Conservation (phyloP, 2,329 filamentous ascomycete genomes). For the Podosphaera xanthii region DNA sequence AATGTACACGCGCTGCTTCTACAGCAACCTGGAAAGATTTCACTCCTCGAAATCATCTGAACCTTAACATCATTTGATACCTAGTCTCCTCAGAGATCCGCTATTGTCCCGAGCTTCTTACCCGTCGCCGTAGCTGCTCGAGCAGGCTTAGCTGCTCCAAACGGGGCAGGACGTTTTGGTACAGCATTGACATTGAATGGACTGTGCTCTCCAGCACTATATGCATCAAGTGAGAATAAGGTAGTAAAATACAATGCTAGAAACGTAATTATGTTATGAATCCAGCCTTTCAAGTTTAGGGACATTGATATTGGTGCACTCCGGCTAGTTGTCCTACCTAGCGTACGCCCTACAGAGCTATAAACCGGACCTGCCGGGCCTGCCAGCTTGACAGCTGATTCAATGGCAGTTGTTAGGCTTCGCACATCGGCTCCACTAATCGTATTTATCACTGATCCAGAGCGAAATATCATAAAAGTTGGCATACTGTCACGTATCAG, state of each 20-base stretch:
- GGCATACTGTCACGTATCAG: constrained; percentile 37
- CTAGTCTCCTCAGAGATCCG: constrained; percentile 10
- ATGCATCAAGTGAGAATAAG: constrained; percentile 40
- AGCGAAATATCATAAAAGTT: constrained; percentile 80
- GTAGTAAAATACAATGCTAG: constrained; percentile 38
- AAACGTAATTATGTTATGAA: constrained; percentile 29
- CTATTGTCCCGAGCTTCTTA: constrained; percentile 17
- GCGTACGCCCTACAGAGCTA: constrained; percentile 30
- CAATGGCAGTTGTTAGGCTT: constrained; percentile 53
- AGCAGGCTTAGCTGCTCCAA: constrained; percentile 6
- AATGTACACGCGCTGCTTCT: too few species aligned
- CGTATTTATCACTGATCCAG: constrained; percentile 47
- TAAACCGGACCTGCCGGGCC: constrained; percentile 24
- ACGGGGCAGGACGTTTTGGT: constrained; percentile 11
- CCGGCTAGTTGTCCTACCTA: constrained; percentile 24
- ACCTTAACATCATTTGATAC: too few species aligned
- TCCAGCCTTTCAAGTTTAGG: constrained; percentile 21
- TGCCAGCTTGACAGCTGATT: constrained; percentile 37
- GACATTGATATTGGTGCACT: constrained; percentile 9
- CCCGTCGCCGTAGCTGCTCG: constrained; percentile 13
- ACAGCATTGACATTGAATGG: constrained; percentile 28
- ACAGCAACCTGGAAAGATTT: too few species aligned
- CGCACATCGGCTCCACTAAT: constrained; percentile 63
- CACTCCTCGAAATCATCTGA: too few species aligned
- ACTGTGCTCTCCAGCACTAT: constrained; percentile 35